These are phyloP conservation scores for Akanthomyces muscarius DNA, from an alignment of 2,329 filamentous ascomycete genomes.

Conservation along the genomic window DNA sequence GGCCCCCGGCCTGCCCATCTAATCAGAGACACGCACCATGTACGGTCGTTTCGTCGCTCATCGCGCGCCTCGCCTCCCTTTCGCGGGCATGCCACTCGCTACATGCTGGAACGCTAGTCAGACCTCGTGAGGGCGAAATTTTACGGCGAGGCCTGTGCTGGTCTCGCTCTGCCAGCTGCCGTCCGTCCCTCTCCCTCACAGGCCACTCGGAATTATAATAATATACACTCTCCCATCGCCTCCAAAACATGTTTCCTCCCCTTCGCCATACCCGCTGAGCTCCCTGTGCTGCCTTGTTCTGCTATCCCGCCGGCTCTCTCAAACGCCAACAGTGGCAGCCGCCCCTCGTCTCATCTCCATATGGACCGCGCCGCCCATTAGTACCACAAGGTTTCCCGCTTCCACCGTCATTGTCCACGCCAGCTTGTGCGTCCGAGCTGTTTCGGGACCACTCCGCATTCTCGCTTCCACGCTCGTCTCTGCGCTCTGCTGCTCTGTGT, in stretches of 20 bases:
- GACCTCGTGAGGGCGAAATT: background rate
- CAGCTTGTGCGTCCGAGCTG: background rate
- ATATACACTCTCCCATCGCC: background rate
- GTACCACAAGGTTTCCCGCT: background rate
- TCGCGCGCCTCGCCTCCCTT: background rate
- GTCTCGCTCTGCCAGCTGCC: background rate
- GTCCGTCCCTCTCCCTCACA: background rate
- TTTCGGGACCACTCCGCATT: conserved; percentile 5
- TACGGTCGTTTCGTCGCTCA: background rate
- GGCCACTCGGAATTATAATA: background rate
- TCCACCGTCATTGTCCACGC: background rate
- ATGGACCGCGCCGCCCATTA: conserved; percentile 3
- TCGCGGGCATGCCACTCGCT: background rate
- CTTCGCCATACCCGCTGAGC: background rate
- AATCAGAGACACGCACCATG: background rate
- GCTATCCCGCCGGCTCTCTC: background rate
- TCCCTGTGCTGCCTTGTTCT: background rate
- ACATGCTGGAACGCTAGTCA: background rate
- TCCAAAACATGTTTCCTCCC: background rate
- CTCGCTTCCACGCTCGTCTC: background rate
- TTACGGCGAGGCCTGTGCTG: background rate
- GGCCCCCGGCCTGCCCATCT: too few relatives aligned
- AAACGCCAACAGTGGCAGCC: conserved; percentile 11
- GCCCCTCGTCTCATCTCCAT: conserved; percentile 10
- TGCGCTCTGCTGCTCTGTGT: background rate